phyloP scores from a whole-genome alignment of 208 protist genomes.

The Trypanosoma cruzi region DNA sequence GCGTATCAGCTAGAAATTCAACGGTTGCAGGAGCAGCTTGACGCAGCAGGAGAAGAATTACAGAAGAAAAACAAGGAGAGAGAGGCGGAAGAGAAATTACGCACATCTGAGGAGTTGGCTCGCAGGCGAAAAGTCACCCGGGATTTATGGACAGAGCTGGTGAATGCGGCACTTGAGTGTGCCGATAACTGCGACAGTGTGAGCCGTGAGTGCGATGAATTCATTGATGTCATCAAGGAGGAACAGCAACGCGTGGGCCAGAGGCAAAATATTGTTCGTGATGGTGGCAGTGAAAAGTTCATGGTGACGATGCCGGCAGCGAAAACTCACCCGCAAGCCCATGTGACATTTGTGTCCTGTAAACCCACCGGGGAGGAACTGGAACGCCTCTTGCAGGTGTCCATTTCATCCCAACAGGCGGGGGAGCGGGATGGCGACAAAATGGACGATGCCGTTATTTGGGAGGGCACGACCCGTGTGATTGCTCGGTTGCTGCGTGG shows the following conservation, averaged over 20 bases:
- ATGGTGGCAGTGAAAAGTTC: neutral
- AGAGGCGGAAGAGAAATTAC: neutral
- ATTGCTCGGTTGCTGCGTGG: conserved; percentile 11
- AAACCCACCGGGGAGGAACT: conserved; percentile 16
- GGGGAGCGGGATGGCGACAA: neutral
- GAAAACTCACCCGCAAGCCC: neutral
- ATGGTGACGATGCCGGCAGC: too few relatives aligned
- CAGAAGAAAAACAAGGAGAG: neutral
- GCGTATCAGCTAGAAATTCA: conserved; percentile 22
- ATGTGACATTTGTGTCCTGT: conserved; percentile 15
- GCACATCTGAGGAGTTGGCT: neutral
- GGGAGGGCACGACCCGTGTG: neutral
- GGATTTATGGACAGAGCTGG: conserved; percentile 2
- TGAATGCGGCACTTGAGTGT: neutral
- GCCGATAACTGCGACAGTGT: conserved; percentile 19
- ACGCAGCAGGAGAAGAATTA: neutral
- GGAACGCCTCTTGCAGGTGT: conserved; percentile 5
- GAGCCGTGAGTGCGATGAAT: conserved; percentile 26
- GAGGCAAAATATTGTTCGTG: neutral
- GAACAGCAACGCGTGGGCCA: conserved; percentile 2
- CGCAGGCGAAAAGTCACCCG: neutral
- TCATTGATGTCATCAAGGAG: conserved; percentile 26
- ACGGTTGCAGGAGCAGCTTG: conserved; percentile 12
- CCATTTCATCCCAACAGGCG: neutral
- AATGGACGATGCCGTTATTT: neutral